Evolutionary conservation across 1,284 basidiomycete species (phyloP).

Genomic region (Chalciporus sp.): DNA sequence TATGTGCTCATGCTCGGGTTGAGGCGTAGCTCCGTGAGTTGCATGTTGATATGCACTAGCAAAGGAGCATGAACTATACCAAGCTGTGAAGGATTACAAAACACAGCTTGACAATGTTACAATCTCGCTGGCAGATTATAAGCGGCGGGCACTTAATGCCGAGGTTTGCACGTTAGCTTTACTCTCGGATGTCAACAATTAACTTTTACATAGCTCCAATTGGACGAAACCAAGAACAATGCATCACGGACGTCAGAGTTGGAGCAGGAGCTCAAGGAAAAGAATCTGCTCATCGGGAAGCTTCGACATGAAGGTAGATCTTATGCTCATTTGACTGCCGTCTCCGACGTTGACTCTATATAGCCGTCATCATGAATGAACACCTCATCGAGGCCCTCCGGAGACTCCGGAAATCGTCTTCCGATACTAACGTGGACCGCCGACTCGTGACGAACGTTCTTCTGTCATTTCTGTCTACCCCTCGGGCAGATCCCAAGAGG

Average conservation of each 20-base stretch:
- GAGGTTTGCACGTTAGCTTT: constrained; percentile 57
- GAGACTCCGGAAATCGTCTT: constrained; percentile 82
- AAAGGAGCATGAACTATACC: constrained; percentile 75
- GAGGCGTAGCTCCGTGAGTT: neutral
- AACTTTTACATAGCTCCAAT: constrained; percentile 48
- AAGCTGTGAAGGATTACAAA: constrained; percentile 83
- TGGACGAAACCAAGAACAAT: constrained; percentile 76
- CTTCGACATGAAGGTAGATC: constrained; percentile 87
- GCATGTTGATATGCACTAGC: constrained; percentile 29
- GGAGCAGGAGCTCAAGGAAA: constrained; percentile 93
- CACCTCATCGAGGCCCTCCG: constrained; percentile 98
- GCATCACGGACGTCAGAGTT: constrained; percentile 68
- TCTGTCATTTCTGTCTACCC: constrained; percentile 89
- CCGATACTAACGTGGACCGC: constrained; percentile 89
- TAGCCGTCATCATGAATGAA: constrained; percentile 95
- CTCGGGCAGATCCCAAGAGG: constrained; percentile 89
- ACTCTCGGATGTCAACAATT: constrained; percentile 1
- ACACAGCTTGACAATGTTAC: constrained; percentile 71
- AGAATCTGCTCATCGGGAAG: constrained; percentile 89
- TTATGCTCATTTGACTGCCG: neutral
- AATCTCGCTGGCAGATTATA: constrained; percentile 80
- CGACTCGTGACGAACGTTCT: constrained; percentile 95
- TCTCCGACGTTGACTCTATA: neutral
- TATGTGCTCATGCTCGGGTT: constrained; percentile 41
- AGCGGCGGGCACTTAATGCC: constrained; percentile 82